Evolutionary conservation across 2,329 filamentous ascomycete genomes (phyloP).

Genomic region (Talaromyces sp.): DNA sequence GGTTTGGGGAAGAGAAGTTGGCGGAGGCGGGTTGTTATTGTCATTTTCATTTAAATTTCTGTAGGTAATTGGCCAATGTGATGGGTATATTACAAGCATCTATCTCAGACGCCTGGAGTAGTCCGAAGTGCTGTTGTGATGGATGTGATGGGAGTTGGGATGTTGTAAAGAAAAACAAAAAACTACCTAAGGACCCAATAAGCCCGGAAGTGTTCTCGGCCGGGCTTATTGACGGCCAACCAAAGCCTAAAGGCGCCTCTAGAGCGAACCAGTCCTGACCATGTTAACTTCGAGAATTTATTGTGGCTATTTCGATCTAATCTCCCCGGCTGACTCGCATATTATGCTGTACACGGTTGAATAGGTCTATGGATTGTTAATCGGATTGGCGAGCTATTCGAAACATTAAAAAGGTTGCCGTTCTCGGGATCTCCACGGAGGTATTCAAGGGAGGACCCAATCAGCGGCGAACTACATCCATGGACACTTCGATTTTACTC

Average conservation of each 20-base stretch:
- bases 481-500: not conserved
- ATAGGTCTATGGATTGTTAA: not conserved
- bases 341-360: not conserved
- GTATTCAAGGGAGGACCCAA: not conserved
- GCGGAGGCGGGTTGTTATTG: conserved; percentile 17
- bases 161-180: not conserved
- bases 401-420: not conserved
- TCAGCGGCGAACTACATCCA: not conserved
- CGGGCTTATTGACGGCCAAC: not conserved
- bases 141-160: not conserved
- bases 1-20: conserved; percentile 25
- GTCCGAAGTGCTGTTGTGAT: not conserved
- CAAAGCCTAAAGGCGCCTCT: not conserved
- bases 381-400: not conserved
- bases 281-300: no score
- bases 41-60: not conserved
- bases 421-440: not conserved
- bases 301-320: not conserved
- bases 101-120: no score
- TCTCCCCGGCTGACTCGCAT: not conserved
- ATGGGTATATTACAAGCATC: not conserved
- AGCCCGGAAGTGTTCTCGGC: not conserved
- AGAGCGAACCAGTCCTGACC: not conserved
- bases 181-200: no score
- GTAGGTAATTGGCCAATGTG: no score